Evolutionary conservation across 345 rosid species (phyloP), one percentile per base, ranked within the genome.

Genomic region (Linum tenue): DNA sequence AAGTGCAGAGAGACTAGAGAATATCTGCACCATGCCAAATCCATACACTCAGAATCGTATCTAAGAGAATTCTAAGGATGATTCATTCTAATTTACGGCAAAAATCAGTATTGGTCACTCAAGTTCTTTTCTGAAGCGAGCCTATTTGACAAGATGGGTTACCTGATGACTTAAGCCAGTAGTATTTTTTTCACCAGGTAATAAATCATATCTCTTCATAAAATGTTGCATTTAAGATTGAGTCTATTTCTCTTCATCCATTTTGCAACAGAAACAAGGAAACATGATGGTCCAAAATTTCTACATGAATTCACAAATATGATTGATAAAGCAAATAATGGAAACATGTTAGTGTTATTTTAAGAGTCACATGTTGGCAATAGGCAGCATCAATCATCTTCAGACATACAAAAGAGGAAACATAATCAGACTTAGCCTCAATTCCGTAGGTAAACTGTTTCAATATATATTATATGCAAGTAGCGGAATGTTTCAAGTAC

Each of bases 1-100:
- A 78, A 87, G 84, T 80, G 79, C 69, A 41, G 62, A 57, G 40
- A 90, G 90, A 77, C 80, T 85, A 68, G 31, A 60, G 62, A 73
- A 86, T 75, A 92, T 72, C 97, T 92, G 83, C 70, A 75, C 65
- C 39, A 70, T 3, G 38, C 11, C 3, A 3, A 57, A 17, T 17
- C 7, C 60, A 57, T 37, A 57, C 16, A 10, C 36, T 16, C 7
- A 57, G 38, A 17, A 37, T 17, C 11, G 7, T 5, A 12, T 6
- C 0, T 17, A 5, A 57, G 8, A 37, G 16, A 9, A 57, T 56
- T 16, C 2, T 5, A 31, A 56, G 6, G 9, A 56, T 15, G 31
- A 6, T 50, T 60, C 10, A 62, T 2, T 42, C 4, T 48, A 10
- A 48, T 3, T 48, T 48, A 22, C 31, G 31, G 31, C 31, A 22